A percentile compares a stretch with the other conserved stretches of the same genome.
Conservation (phyloP, 1,284 basidiomycete species). For the Ustanciosporium gigantosporum region DNA sequence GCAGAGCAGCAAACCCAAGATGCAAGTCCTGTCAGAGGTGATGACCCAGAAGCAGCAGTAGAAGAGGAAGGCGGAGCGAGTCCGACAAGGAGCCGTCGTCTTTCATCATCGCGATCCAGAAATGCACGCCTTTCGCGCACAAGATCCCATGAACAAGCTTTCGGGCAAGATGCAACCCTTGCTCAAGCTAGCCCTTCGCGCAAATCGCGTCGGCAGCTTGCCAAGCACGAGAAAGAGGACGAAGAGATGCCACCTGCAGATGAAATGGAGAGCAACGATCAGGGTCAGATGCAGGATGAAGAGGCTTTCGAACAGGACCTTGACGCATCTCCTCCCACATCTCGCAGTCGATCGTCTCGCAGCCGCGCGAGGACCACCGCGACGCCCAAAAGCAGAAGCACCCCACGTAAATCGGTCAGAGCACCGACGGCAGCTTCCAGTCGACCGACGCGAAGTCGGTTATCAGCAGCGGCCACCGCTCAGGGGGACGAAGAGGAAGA, state of each 20-base stretch:
- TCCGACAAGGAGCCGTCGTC: too few relatives aligned
- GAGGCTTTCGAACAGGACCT: conserved; percentile 1
- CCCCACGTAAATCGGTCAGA: conserved; percentile 2
- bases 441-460: conserved; percentile 13
- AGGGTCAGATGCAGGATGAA: conserved; percentile 1
- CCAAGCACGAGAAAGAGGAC: conserved; percentile 15
- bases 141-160: conserved; percentile 17
- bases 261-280: conserved; percentile 1
- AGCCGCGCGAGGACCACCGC: conserved; percentile 13
- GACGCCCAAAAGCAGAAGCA: conserved; percentile 13
- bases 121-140: conserved; percentile 18
- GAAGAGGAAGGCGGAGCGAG: too few relatives aligned
- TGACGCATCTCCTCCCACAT: conserved; percentile 3
- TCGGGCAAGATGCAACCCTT: conserved; percentile 5
- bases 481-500: conserved; percentile 9
- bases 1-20: too few relatives aligned
- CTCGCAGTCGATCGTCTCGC: conserved; percentile 19
- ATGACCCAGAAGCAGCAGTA: too few relatives aligned
- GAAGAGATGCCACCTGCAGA: conserved; percentile 5
- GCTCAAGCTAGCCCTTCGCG: conserved; percentile 19
- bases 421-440: neutral
- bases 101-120: conserved; percentile 9
- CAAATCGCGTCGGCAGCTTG: conserved; percentile 21
- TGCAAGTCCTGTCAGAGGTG: too few relatives aligned
- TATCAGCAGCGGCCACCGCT: too few relatives aligned